Base-by-base conservation (phyloP, 176 grass and related monocot genomes). In the Lolium perenne region DNA sequence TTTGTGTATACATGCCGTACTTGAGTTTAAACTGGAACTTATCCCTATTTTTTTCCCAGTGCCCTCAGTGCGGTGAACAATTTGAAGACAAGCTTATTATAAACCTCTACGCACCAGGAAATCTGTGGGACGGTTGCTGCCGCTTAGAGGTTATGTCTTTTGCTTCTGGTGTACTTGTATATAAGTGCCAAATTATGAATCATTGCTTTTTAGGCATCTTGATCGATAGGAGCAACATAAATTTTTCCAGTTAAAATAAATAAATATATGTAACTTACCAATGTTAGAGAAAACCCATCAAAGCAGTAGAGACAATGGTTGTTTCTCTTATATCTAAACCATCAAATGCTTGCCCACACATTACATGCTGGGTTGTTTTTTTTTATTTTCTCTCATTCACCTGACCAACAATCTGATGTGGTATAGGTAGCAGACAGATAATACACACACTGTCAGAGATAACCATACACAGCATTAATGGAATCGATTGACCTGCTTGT, bases 11-110 rank as follows among this genome's bases (percentile, higher is more conserved):
- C 15, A 6, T 64, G 2, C 4, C 13, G 12, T 2, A 32, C 13
- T 9, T 61, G 62, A 65, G 12, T 61, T n/a, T 10, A 35, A 2
- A 6, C 7, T 1, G 1, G 6, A 3, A 40, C 22, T 13, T 22
- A 74, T 29, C 12, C 21, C 15, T 75, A 35, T 23, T 47, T 72
- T 21, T 10, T 72, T 80, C 72, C 18, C 83, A 94, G 92, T 91
- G 92, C 8, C 88, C 92, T 55, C 92, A 91, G 69, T 94, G 92
- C 54, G 76, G 86, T 77, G 56, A 38, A 76, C 90, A 77, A n/a
- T 91, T 91, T 54, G 82, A 77, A 54, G 72, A 17, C 10, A 86
- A 86, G 51, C 72, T 86, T 32, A 94, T 91, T 35, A 89, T 66
- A 70, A 91, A 91, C 66, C 81, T 94, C 26, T 94, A 88, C 80